Base-by-base conservation (phyloP, 1,139 yeast species). In the Taphrina flavorubra region DNA sequence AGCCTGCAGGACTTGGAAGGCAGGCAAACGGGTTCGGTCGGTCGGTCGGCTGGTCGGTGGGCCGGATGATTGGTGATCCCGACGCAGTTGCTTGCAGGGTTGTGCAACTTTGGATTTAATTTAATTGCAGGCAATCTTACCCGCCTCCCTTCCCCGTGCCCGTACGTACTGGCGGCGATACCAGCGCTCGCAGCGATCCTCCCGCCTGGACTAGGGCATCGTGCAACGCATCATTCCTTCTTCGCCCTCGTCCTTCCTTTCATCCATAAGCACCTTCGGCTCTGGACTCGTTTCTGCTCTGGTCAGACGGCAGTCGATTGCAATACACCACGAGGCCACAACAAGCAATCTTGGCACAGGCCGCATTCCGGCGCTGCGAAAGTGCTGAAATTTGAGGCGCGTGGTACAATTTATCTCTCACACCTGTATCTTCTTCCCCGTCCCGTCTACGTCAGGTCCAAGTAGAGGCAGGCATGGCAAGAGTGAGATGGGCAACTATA, bases 401-500 rank as follows among this genome's bases (percentile, higher is more conserved):
- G 58, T 37, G 42, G 25, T 16, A 37, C 58, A 36, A 37, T 53
- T 36, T 53, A 53, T 36, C 40, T 53, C 42, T 8, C 25, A 53
- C 42, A 34, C 8, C 53, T 34, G 8, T 10, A 25, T 49, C 53
- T 49, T 49, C 53, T 49, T 49, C 36, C 53, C 53, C 53, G 36
- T 20, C 36, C 20, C n/a, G 31, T 49, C 53, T 49, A 49, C 53
- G 53, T 49, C 53, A 49, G 53, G 31, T 6, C 36, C 36, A n/a
- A 11, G 13, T 36, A n/a, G 36, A 20, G 31, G 11, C n/a, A 1
- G 10, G 13, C 25, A 65, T 65, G 68, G 68, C 68, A 6, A 57
- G 49, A 25, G 63, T 65, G 14, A 83, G 97, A 79, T 89, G 97
- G 97, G 97, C 97, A 69, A 91, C 97, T 8, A 90, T 88, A 71